phyloP scores from a whole-genome alignment of 805 yeast species.

The Candida koratica region DNA sequence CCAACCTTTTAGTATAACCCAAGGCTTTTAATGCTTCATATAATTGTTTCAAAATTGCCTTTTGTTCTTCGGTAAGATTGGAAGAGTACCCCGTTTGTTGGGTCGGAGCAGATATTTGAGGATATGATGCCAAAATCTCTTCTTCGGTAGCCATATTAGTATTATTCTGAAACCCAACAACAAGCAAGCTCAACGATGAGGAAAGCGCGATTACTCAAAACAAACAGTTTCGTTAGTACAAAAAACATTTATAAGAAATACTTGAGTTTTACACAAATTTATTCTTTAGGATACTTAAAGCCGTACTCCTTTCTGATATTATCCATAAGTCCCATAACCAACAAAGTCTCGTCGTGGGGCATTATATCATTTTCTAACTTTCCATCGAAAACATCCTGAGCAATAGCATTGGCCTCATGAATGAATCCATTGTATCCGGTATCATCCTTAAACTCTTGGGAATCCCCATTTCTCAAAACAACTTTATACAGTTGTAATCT shows the following conservation, averaged over 20 bases:
- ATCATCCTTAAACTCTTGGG: constrained; percentile 29
- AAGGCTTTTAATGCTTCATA: constrained; percentile 54
- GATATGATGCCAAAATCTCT: constrained; percentile 52
- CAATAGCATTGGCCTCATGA: constrained; percentile 55
- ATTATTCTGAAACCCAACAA: constrained; percentile 1
- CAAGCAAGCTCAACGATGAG: constrained; percentile 6
- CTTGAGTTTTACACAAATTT: neutral
- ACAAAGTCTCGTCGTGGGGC: constrained; percentile 45
- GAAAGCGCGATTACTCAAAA: neutral
- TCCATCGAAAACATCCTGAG: constrained; percentile 41
- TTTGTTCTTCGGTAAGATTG: constrained; percentile 64
- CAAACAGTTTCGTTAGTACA: neutral
- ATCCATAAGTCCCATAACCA: constrained; percentile 49
- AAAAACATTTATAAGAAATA: neutral
- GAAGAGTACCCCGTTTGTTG: constrained; percentile 79
- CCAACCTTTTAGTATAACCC: constrained; percentile 73
- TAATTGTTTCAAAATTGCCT: constrained; percentile 52
- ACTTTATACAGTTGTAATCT: constrained; percentile 26
- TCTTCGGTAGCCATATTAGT: constrained; percentile 20
- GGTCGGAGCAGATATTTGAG: constrained; percentile 63
- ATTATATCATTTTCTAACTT: constrained; percentile 30
- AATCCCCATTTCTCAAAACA: constrained; percentile 27
- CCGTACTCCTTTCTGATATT: constrained; percentile 40
- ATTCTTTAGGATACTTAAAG: constrained; percentile 42
- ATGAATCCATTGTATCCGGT: constrained; percentile 47